A percentile compares a stretch with the other conserved stretches of the same genome.
Evolutionary conservation across 371 early-diverging fungal species (phyloP).

Genomic region (Blakeslea trispora): DNA sequence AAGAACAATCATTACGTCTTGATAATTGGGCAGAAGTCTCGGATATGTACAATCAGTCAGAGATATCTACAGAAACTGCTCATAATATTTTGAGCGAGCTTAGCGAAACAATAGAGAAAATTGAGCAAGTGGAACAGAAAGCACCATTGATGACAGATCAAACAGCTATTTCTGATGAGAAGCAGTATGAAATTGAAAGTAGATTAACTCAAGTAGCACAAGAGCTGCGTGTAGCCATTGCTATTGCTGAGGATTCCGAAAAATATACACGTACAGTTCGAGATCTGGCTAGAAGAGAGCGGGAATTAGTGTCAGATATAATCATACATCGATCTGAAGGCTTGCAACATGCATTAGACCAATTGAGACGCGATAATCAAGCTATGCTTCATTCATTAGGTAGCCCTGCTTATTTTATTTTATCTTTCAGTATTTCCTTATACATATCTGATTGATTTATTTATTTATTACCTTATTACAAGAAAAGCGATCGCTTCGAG

Average conservation of each 20-base stretch:
- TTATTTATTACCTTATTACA: too few species aligned
- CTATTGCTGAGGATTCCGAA: constrained; percentile 22
- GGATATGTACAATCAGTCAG: constrained; percentile 7
- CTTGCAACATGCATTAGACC: constrained; percentile 17
- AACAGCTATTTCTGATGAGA: not conserved
- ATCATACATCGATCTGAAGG: constrained; percentile 12
- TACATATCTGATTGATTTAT: too few species aligned
- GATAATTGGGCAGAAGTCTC: constrained; percentile 35
- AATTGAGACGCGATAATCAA: constrained; percentile 30
- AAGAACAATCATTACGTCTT: constrained; percentile 31
- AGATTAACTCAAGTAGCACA: constrained; percentile 26
- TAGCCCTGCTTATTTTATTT: too few species aligned
- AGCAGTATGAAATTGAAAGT: constrained; percentile 16
- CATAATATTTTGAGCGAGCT: constrained; percentile 20
- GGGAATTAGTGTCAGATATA: constrained; percentile 16
- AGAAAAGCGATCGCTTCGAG: constrained; percentile 55
- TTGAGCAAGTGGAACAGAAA: constrained; percentile 1
- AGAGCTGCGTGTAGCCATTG: constrained; percentile 22
- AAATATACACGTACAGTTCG: constrained; percentile 44
- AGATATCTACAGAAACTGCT: constrained; percentile 6
- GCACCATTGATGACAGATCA: not conserved
- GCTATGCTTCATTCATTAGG: constrained; percentile 34
- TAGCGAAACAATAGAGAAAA: constrained; percentile 20
- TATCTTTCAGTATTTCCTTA: too few species aligned
- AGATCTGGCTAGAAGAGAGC: constrained; percentile 30